These are phyloP conservation scores for Tolypocladium inflatum DNA, from an alignment of 2,329 filamentous ascomycete genomes.

Conservation along the genomic window DNA sequence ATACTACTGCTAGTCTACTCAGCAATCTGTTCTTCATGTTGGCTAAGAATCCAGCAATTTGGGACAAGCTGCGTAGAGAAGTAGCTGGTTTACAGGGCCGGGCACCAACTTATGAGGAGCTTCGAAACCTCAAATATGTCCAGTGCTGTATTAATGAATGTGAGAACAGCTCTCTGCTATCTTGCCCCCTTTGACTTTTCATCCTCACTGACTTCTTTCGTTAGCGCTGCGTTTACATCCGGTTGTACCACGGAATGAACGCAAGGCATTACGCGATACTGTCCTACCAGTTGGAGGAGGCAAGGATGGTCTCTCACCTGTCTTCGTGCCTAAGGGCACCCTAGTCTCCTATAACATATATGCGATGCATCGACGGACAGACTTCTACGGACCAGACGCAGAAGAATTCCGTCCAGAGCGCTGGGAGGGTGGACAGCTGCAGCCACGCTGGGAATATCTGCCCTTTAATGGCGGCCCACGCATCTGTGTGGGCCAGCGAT, in stretches of 20 bases:
- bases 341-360: constrained; percentile 30
- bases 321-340: constrained; percentile 38
- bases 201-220: neutral
- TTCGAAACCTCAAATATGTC: constrained; percentile 11
- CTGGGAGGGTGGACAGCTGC: constrained; percentile 24
- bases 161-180: constrained; percentile 1
- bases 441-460: constrained; percentile 31
- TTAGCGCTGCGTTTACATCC: constrained; percentile 35
- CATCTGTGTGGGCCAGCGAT: constrained; percentile 25
- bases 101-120: constrained; percentile 10
- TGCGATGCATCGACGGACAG: constrained; percentile 25
- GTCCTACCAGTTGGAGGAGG: constrained; percentile 41
- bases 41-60: constrained; percentile 22
- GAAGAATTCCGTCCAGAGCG: constrained; percentile 30
- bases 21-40: constrained; percentile 23
- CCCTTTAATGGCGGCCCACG: constrained; percentile 37
- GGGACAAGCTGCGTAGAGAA: constrained; percentile 30
- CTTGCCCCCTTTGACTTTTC: neutral
- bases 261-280: constrained; percentile 35
- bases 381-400: constrained; percentile 28
- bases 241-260: constrained; percentile 36
- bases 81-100: constrained; percentile 11
- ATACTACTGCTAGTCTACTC: constrained; percentile 27
- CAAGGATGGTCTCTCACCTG: constrained; percentile 29
- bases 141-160: constrained; percentile 13